phyloP scores from a whole-genome alignment of 495 filamentous ascomycete species.

The Rhypophila decipiens region DNA sequence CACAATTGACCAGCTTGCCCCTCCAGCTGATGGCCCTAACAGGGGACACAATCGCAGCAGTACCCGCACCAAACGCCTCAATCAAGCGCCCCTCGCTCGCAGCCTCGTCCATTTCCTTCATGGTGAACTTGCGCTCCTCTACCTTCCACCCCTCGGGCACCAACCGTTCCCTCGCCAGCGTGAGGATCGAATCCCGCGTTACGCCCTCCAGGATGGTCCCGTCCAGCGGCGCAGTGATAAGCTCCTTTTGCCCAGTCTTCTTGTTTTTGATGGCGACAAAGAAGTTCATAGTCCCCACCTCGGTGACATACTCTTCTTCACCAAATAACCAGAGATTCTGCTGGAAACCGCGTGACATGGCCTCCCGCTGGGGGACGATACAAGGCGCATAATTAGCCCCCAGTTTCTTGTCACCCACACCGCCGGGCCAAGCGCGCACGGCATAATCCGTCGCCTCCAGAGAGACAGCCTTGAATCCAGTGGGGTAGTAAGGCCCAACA shows the following conservation, averaged over 20 bases:
- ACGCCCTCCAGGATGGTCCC: conserved; percentile 97
- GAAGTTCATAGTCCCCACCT: conserved; percentile 98
- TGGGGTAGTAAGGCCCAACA: conserved; percentile 96
- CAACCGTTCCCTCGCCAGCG: conserved; percentile 75
- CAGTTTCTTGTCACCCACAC: conserved; percentile 94
- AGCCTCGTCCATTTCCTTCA: conserved; percentile 74
- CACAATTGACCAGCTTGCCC: conserved; percentile 71
- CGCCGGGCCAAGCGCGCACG: conserved; percentile 95
- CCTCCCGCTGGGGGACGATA: conserved; percentile 86
- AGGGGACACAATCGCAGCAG: conserved; percentile 77
- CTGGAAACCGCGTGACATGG: conserved; percentile 84
- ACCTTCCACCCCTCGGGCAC: conserved; percentile 82
- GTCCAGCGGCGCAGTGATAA: conserved; percentile 87
- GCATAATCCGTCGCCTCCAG: conserved; percentile 91
- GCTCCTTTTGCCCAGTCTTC: conserved; percentile 78
- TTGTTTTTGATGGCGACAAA: conserved; percentile 77
- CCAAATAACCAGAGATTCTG: conserved; percentile 98
- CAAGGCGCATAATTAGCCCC: conserved; percentile 98
- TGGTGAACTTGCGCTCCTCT: conserved; percentile 81
- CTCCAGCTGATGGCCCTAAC: conserved; percentile 82
- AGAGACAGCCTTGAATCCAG: conserved; percentile 92
- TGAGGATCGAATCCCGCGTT: conserved; percentile 79
- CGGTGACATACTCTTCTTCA: conserved; percentile 87
- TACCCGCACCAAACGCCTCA: conserved; percentile 90
- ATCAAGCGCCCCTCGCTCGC: conserved; percentile 76